These are phyloP conservation scores for Andalucia godoyi DNA, from an alignment of 78 protist species.

Conservation along the genomic window DNA sequence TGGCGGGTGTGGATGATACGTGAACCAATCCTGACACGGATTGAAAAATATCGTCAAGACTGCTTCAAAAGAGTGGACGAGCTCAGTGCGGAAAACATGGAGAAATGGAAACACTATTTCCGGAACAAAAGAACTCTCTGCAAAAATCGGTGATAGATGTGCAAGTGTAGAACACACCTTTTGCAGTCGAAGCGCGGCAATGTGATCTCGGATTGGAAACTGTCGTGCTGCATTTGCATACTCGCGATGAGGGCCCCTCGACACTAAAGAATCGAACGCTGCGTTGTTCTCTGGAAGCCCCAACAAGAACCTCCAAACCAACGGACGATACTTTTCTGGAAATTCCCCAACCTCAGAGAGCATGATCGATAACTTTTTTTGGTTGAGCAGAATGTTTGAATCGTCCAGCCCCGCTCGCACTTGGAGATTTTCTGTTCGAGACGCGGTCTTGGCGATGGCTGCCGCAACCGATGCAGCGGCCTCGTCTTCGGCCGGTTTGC, in stretches of 20 bases:
- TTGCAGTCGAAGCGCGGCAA: not conserved
- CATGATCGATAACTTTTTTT: not conserved
- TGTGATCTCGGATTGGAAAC: not conserved
- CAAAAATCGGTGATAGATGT: constrained; percentile 10
- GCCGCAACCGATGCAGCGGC: too few species aligned
- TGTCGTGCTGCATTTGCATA: not conserved
- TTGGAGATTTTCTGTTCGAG: not conserved
- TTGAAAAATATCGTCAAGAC: not conserved
- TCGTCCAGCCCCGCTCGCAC: not conserved
- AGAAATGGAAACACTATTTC: constrained; percentile 4
- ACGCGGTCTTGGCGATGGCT: too few species aligned
- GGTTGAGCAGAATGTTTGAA: not conserved
- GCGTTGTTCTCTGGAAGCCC: not conserved
- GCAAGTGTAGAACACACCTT: not conserved
- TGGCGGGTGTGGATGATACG: not conserved
- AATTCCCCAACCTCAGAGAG: not conserved
- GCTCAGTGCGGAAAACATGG: not conserved
- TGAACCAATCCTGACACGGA: not conserved
- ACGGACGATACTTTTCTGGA: constrained; percentile 12
- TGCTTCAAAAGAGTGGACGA: not conserved
- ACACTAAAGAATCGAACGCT: not conserved
- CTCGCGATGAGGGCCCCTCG: constrained; percentile 2
- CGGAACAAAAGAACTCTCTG: not conserved
- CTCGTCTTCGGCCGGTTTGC: too few species aligned
- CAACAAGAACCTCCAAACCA: constrained; percentile 26